Conservation (phyloP, 495 filamentous ascomycete genomes). For the Pyrenula aspistea region DNA sequence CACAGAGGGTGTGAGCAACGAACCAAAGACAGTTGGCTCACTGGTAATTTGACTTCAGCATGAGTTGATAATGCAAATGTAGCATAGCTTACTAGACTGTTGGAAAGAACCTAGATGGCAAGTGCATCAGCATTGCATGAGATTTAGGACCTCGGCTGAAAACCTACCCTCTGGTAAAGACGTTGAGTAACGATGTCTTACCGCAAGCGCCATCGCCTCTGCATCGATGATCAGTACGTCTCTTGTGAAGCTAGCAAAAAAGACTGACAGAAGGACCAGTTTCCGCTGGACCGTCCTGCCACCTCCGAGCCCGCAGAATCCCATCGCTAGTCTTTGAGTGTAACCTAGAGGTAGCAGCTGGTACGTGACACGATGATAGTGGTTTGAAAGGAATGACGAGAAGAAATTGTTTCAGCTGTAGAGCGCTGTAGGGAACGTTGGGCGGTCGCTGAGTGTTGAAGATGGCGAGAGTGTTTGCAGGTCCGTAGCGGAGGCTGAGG, state of each 20-base stretch:
- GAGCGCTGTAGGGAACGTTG: not conserved
- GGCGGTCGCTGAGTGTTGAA: not conserved
- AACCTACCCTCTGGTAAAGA: conserved; percentile 90
- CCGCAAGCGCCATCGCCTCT: conserved; percentile 96
- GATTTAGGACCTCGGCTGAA: not conserved
- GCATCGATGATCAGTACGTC: conserved; percentile 11
- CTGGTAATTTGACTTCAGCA: conserved; percentile 17
- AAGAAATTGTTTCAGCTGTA: not conserved
- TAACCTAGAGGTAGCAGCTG: not conserved
- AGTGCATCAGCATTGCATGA: conserved; percentile 6
- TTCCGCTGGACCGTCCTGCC: conserved; percentile 85
- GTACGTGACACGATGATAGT: not conserved
- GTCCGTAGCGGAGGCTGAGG: not conserved
- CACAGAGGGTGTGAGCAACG: conserved; percentile 11
- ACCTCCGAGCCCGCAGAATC: conserved; percentile 34
- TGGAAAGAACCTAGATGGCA: conserved; percentile 68
- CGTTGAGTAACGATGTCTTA: conserved; percentile 94
- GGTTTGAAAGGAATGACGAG: not conserved
- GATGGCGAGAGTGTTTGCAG: not conserved
- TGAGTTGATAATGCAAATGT: not conserved
- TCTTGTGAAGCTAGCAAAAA: not conserved
- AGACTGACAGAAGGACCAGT: conserved; percentile 84
- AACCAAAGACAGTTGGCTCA: conserved; percentile 92
- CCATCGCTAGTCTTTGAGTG: not conserved
- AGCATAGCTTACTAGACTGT: conserved; percentile 69